A percentile compares a stretch with the other conserved stretches of the same genome.
phyloP scores from a whole-genome alignment of 345 rosid genomes.

The Rhodamnia argentea region DNA sequence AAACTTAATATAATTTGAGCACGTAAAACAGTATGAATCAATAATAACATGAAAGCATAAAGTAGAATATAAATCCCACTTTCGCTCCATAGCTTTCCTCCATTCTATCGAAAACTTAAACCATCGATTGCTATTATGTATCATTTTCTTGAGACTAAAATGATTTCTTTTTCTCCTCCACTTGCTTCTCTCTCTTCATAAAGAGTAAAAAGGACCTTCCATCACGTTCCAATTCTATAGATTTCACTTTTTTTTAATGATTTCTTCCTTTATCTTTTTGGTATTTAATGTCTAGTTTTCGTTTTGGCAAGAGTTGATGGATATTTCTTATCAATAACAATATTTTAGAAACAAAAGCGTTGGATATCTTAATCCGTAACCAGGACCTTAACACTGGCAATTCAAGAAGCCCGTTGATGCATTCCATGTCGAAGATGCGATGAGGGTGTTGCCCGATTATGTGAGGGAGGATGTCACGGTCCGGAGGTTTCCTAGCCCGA shows the following conservation, averaged over 20 bases:
- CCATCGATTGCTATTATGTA: not conserved
- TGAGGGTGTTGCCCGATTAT: too few relatives aligned
- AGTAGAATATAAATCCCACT: not conserved
- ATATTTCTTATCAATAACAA: not conserved
- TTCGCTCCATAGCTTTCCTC: not conserved
- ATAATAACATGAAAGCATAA: not conserved
- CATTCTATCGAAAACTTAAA: too few relatives aligned
- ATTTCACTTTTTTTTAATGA: not conserved
- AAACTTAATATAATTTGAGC: not conserved
- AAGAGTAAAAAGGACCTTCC: not conserved
- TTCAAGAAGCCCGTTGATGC: too few relatives aligned
- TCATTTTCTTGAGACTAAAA: not conserved
- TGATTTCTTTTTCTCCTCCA: too few relatives aligned
- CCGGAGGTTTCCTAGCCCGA: too few relatives aligned
- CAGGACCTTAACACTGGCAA: not conserved
- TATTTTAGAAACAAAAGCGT: not conserved
- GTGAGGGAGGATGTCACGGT: too few relatives aligned
- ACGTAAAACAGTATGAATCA: not conserved
- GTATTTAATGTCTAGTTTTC: not conserved
- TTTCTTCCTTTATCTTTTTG: not conserved
- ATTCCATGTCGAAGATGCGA: too few relatives aligned
- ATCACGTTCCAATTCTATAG: not conserved
- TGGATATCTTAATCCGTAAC: not conserved
- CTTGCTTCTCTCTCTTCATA: not conserved
- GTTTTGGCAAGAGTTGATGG: not conserved